Conservation (phyloP, 75 land plant species). For the Selaginella tamariscina region DNA sequence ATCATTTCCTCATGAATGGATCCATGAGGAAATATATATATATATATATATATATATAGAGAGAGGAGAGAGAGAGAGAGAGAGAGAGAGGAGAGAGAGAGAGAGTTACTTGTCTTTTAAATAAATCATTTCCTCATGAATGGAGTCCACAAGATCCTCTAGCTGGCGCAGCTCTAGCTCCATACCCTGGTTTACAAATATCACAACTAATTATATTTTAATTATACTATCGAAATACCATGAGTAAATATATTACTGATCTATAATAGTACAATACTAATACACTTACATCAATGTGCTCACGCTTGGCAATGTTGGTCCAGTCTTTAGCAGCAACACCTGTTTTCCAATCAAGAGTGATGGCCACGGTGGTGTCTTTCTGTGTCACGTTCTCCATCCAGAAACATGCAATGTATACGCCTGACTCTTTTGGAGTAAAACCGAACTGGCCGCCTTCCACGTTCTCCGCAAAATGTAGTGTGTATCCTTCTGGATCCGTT, state of each 20-base stretch:
- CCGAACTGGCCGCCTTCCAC: conserved; percentile 52
- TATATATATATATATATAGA: background rate
- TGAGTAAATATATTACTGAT: background rate
- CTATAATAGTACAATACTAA: background rate
- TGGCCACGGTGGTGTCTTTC: conserved; percentile 26
- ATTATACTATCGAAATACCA: background rate
- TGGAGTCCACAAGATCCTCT: background rate
- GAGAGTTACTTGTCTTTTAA: background rate
- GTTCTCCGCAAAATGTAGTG: conserved; percentile 38
- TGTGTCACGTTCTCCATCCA: conserved; percentile 39
- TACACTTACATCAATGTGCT: conserved; percentile 40
- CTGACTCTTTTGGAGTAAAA: conserved; percentile 55
- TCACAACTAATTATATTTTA: background rate
- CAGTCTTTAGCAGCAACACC: conserved; percentile 84
- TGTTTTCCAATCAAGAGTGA: conserved; percentile 57
- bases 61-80: too few species aligned
- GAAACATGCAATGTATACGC: conserved; percentile 70
- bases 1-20: background rate
- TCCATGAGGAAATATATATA: too few species aligned
- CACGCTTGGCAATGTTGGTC: conserved; percentile 69
- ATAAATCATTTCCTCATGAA: background rate
- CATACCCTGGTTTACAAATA: background rate
- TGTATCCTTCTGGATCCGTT: conserved; percentile 53
- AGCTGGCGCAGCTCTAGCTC: background rate
- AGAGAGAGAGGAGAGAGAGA: background rate